These are phyloP conservation scores for Lactarius sp. DNA, from an alignment of 768 basidiomycete species.

Conservation along the genomic window DNA sequence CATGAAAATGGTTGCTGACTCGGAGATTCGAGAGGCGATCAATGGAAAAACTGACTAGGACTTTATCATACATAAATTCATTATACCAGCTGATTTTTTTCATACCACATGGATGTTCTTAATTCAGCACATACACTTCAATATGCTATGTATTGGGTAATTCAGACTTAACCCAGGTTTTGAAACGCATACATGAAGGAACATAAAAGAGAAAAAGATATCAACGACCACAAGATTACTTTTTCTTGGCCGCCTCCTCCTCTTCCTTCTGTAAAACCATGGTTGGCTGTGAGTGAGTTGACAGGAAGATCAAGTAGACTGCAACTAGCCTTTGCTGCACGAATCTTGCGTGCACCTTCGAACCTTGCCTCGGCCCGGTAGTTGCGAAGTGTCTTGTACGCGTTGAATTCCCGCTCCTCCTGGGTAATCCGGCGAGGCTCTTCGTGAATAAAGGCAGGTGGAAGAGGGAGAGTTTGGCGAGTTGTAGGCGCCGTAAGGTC, in stretches of 20 bases:
- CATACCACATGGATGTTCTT: not conserved
- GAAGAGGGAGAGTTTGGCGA: conserved; percentile 61
- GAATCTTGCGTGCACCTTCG: conserved; percentile 83
- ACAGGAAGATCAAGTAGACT: not conserved
- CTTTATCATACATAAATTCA: not conserved
- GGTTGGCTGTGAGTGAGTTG: conserved; percentile 23
- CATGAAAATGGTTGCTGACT: conserved; percentile 74
- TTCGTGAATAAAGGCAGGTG: conserved; percentile 64
- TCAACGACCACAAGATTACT: conserved; percentile 44
- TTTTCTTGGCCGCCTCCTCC: conserved; percentile 90
- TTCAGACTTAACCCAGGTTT: conserved; percentile 35
- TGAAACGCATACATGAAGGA: conserved; percentile 31
- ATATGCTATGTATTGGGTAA: conserved; percentile 30
- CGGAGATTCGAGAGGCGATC: conserved; percentile 62
- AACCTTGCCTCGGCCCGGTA: conserved; percentile 78
- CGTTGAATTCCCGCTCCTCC: conserved; percentile 85
- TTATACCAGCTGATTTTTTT: conserved; percentile 3
- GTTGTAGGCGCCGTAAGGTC: conserved; percentile 77
- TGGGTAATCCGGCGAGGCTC: conserved; percentile 88
- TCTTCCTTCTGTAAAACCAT: conserved; percentile 65
- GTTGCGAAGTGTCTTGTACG: conserved; percentile 82
- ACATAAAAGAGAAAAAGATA: conserved; percentile 27
- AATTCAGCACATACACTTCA: not conserved
- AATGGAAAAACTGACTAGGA: conserved; percentile 37
- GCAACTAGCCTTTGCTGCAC: conserved; percentile 71